phyloP scores from a whole-genome alignment of 2,329 filamentous ascomycete genomes.

The Claviceps arundinis region DNA sequence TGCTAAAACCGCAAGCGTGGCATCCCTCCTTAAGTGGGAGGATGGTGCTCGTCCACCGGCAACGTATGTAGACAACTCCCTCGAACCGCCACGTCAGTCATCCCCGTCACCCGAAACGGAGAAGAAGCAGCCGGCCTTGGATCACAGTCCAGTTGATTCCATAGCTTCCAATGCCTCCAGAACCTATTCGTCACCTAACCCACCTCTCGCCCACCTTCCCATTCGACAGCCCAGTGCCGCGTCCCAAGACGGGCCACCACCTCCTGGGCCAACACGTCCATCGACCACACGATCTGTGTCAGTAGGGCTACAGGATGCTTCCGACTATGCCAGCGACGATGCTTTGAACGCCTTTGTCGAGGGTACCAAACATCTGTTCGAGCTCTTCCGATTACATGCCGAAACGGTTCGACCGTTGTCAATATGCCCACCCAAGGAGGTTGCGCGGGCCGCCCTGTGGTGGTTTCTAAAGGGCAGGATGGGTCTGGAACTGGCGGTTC shows the following conservation, averaged over 20 bases:
- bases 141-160: conserved; percentile 29
- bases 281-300: conserved; percentile 20
- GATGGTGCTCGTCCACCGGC: conserved; percentile 11
- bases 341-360: conserved; percentile 56
- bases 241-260: conserved; percentile 12
- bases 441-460: conserved; percentile 66
- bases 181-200: conserved; percentile 13
- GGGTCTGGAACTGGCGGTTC: conserved; percentile 58
- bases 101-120: conserved; percentile 17
- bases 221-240: conserved; percentile 13
- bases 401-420: conserved; percentile 57
- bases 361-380: conserved; percentile 60
- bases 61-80: conserved; percentile 12
- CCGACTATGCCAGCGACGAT: conserved; percentile 41
- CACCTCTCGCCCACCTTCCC: conserved; percentile 7
- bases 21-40: conserved; percentile 21
- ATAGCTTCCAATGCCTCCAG: conserved; percentile 21
- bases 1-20: conserved; percentile 20
- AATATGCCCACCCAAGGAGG: conserved; percentile 49
- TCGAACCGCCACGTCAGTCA: conserved; percentile 12
- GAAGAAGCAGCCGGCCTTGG: conserved; percentile 12
- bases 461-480: conserved; percentile 79
- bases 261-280: conserved; percentile 9
- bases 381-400: conserved; percentile 65
- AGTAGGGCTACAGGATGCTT: conserved; percentile 28